These are phyloP conservation scores for Sphaceloma murrayae DNA, from an alignment of 2,329 filamentous ascomycete genomes.

Conservation along the genomic window DNA sequence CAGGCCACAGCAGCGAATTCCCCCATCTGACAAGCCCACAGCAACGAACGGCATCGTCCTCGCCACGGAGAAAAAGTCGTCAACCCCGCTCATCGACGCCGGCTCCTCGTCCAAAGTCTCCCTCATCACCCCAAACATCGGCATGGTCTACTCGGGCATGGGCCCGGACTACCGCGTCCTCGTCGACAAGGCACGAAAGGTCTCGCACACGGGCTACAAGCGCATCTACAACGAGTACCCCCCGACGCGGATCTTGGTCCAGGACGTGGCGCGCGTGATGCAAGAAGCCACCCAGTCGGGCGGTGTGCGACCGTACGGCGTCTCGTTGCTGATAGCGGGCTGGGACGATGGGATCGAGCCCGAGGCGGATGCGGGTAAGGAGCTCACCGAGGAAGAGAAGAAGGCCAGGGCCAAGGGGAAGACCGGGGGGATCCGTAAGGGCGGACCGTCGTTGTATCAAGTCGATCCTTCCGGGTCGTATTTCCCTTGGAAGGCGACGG, in stretches of 20 bases:
- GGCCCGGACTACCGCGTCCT: slow-evolving; percentile 95
- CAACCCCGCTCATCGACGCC: slow-evolving; percentile 90
- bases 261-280: slow-evolving; percentile 95
- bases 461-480: slow-evolving; percentile 98
- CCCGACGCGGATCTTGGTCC: slow-evolving; percentile 97
- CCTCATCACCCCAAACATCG: slow-evolving; percentile 96
- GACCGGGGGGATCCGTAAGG: slow-evolving; percentile 91
- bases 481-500: slow-evolving; percentile 98
- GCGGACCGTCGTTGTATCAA: slow-evolving; percentile 94
- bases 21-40: slow-evolving; percentile 33
- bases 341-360: slow-evolving; percentile 97
- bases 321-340: slow-evolving; percentile 87
- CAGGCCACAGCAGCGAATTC: not conserved
- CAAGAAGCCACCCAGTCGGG: slow-evolving; percentile 98
- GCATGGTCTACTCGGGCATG: slow-evolving; percentile 99
- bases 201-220: slow-evolving; percentile 97
- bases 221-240: slow-evolving; percentile 99
- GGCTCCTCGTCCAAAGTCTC: slow-evolving; percentile 94
- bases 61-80: slow-evolving; percentile 98
- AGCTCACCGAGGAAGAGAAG: slow-evolving; percentile 48
- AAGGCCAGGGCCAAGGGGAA: slow-evolving; percentile 71
- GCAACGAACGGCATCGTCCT: slow-evolving; percentile 98
- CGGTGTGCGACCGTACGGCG: slow-evolving; percentile 92
- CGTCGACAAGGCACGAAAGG: slow-evolving; percentile 95
- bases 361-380: slow-evolving; percentile 49